Conservation (phyloP, 306 rosid genomes). For the Vigna reflexopilosa region DNA sequence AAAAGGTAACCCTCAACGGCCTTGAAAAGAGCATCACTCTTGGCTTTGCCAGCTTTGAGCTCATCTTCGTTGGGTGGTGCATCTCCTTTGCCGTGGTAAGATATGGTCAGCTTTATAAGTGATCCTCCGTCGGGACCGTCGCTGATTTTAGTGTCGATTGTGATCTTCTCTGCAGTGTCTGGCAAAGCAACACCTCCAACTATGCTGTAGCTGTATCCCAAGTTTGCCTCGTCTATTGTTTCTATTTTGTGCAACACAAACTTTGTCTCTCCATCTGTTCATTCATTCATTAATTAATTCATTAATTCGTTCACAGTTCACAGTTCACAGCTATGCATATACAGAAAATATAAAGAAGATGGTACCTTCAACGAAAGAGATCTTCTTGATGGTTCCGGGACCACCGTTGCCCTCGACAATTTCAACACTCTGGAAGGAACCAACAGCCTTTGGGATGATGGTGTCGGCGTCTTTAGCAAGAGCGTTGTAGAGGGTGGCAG, state of each 20-base stretch:
- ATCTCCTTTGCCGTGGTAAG: background rate
- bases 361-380: background rate
- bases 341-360: too few species aligned
- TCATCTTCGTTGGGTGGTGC: background rate
- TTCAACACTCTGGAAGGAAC: background rate
- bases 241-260: slow-evolving; percentile 49
- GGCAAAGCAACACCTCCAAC: slow-evolving; percentile 46
- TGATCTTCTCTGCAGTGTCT: slow-evolving; percentile 43
- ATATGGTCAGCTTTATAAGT: slow-evolving; percentile 1
- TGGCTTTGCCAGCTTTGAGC: slow-evolving; percentile 42
- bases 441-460: background rate
- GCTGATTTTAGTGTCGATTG: slow-evolving; percentile 39
- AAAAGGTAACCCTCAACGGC: slow-evolving; percentile 53
- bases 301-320: background rate
- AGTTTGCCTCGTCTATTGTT: slow-evolving; percentile 44
- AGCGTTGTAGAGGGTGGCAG: slow-evolving; percentile 56
- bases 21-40: slow-evolving; percentile 51
- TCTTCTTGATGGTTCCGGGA: slow-evolving; percentile 28
- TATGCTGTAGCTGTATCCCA: slow-evolving; percentile 46
- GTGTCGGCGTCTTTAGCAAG: background rate
- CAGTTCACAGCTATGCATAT: too few species aligned
- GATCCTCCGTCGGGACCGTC: slow-evolving; percentile 50
- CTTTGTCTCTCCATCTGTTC: slow-evolving; percentile 40
- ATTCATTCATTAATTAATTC: too few species aligned
- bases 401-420: slow-evolving; percentile 1